phyloP scores from a whole-genome alignment of 2,329 filamentous ascomycete species.

The Bipolaris victoriae region DNA sequence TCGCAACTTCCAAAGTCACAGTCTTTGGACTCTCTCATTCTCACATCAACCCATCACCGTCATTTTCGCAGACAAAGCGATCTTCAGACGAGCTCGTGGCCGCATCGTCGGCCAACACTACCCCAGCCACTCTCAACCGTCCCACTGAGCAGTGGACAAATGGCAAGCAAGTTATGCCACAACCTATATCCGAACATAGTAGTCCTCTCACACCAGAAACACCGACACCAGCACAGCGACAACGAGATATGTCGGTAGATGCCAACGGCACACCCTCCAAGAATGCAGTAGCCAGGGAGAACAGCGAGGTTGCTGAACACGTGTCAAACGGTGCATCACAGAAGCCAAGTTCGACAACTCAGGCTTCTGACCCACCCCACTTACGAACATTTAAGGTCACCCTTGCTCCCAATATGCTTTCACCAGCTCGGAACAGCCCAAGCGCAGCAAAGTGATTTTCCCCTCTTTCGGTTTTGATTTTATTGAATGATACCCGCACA shows the following conservation, averaged over 20 bases:
- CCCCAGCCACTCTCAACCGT: conserved; percentile 29
- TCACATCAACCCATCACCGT: conserved; percentile 21
- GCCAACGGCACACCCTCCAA: conserved; percentile 14
- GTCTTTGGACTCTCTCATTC: conserved; percentile 32
- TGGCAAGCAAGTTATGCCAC: conserved; percentile 21
- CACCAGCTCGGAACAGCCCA: conserved; percentile 16
- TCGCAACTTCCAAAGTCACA: conserved; percentile 30
- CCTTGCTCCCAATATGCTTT: conserved; percentile 37
- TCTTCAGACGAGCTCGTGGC: conserved; percentile 45
- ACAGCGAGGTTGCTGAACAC: background rate
- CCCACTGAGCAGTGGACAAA: conserved; percentile 23
- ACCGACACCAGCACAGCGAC: conserved; percentile 30
- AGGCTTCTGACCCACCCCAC: conserved; percentile 12
- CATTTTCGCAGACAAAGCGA: conserved; percentile 43
- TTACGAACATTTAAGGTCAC: conserved; percentile 44
- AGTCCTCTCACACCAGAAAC: conserved; percentile 25
- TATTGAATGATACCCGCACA: conserved; percentile 10
- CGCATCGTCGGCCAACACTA: conserved; percentile 32
- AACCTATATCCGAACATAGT: conserved; percentile 17
- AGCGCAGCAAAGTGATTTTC: conserved; percentile 1
- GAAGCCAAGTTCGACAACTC: background rate
- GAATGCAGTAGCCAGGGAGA: conserved; percentile 4
- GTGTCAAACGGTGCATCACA: conserved; percentile 9
- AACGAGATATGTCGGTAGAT: conserved; percentile 15
- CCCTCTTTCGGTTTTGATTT: background rate